Conservation (phyloP, 2,329 filamentous ascomycete species). For the Trichoderma koningii region DNA sequence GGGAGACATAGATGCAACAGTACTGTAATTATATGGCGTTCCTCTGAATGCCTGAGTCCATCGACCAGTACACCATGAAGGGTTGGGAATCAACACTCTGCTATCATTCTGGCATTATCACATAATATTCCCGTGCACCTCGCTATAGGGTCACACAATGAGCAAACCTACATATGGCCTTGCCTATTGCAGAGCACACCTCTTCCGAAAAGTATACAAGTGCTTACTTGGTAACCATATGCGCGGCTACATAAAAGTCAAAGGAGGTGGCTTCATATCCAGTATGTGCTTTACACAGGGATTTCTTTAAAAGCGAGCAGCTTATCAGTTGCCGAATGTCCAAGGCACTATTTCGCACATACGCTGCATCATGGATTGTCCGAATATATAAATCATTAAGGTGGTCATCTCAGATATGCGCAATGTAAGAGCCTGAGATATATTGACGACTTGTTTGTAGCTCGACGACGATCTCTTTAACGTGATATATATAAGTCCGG, state of each 20-base stretch:
- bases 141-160: background rate
- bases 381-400: too few relatives aligned
- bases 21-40: background rate
- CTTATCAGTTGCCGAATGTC: background rate
- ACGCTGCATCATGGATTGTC: too few relatives aligned
- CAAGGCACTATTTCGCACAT: background rate
- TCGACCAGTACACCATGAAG: too few relatives aligned
- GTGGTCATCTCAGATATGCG: too few relatives aligned
- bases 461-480: too few relatives aligned
- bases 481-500: too few relatives aligned
- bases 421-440: too few relatives aligned
- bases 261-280: background rate
- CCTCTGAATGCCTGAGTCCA: too few relatives aligned
- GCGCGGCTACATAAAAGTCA: background rate
- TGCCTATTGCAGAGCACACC: background rate
- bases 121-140: background rate
- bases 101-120: background rate
- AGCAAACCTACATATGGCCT: background rate
- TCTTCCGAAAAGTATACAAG: background rate
- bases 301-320: background rate
- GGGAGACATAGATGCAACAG: background rate
- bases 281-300: background rate
- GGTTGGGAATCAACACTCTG: background rate
- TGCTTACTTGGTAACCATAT: background rate
- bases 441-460: too few relatives aligned